These are phyloP conservation scores for Leccinum longicurvipes DNA, from an alignment of 768 basidiomycete species.

Conservation along the genomic window DNA sequence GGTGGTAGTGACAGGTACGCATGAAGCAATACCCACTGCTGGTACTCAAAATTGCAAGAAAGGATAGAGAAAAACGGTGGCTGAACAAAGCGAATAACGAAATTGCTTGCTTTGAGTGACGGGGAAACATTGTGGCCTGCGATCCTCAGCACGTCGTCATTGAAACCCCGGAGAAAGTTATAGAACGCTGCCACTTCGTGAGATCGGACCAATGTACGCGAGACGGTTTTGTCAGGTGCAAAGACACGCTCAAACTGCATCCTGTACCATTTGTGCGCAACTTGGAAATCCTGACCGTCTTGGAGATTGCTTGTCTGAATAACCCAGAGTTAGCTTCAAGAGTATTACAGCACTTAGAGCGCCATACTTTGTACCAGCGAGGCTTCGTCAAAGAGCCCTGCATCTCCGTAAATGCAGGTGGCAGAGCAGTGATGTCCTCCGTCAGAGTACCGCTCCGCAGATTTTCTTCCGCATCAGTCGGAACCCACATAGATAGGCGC, in stretches of 20 bases:
- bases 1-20: neutral
- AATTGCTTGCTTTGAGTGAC: constrained; percentile 10
- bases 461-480: too few relatives aligned
- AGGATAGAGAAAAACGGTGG: constrained; percentile 7
- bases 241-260: neutral
- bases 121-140: neutral
- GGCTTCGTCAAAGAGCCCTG: too few relatives aligned
- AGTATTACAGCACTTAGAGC: too few relatives aligned
- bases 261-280: neutral
- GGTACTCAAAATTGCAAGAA: neutral
- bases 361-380: too few relatives aligned
- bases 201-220: neutral
- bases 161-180: constrained; percentile 2
- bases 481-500: neutral
- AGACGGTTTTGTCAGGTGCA: neutral
- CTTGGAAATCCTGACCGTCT: neutral
- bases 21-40: neutral
- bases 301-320: neutral
- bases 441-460: neutral
- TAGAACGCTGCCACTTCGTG: constrained; percentile 7
- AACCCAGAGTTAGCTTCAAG: neutral
- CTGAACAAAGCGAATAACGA: constrained; percentile 6
- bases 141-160: neutral
- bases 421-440: neutral
- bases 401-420: too few relatives aligned